Base-by-base conservation (phyloP, 495 filamentous ascomycete species). In the Hypoxylon trugodes region DNA sequence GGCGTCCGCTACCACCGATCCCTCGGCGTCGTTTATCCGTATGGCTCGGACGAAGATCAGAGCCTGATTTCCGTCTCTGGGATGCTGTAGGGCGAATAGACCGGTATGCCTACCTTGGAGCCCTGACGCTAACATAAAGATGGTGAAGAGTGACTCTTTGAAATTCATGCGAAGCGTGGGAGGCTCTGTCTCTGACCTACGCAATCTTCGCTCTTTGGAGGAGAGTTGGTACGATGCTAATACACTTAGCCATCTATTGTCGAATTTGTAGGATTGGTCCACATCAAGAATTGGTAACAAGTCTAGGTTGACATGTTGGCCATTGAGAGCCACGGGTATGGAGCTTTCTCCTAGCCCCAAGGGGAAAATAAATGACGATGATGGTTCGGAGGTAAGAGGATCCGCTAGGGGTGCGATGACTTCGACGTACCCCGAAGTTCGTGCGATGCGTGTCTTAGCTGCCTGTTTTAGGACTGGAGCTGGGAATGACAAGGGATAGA, bases 121-220 rank as follows among this genome's bases (percentile, higher is more conserved):
- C 26, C 82, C 79, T 7, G 78, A 73, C 8, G 77, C 69, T 30
- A 76, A 35, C 69, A 74, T 75, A 66, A 83, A 78, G 21, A 85
- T 68, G 40, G 66, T 70, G 38, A 77, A 78, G 18, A 84, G 50
- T 0, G 81, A 76, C 35, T 82, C 76, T 55, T 84, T 85, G 57
- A 83, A 76, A 48, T 78, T 73, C 22, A 76, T 49, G 4, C 81
- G 76, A 28, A 72, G 26, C 30, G 59, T 26, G 10, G 33, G 10
- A 8, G 48, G 16, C 8, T 37, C 33, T 10, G 36, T 21, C n/a
- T n/a, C n/a, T 6, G 54, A 62, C 9, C 74, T 59, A 2, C 76
- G 72, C 10, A 79, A 19, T 12, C 38, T 16, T 33, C 73, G 70
- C 62, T 85, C 82, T 10, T 73, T 71, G 13, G 61, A 38, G 2